A percentile compares a stretch with the other conserved stretches of the same genome.
phyloP scores from a whole-genome alignment of 164 flowering plant species.

The Annona squamosa region DNA sequence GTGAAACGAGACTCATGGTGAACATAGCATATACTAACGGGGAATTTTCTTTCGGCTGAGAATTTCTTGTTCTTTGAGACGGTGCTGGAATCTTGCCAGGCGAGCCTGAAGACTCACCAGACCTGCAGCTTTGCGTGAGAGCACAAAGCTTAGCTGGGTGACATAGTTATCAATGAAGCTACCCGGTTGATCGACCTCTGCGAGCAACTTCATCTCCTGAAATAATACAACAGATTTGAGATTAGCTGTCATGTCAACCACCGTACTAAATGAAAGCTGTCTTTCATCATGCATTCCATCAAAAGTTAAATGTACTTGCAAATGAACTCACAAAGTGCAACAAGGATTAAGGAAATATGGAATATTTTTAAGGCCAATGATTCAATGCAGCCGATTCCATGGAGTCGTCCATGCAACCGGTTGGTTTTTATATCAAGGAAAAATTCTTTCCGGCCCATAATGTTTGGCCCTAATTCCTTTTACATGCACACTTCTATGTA shows the following conservation, averaged over 20 bases:
- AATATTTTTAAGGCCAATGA: too few species aligned
- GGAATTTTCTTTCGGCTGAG: conserved; percentile 83
- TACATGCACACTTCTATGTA: too few species aligned
- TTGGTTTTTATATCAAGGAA: too few species aligned
- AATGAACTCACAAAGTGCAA: too few species aligned
- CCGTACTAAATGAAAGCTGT: not conserved
- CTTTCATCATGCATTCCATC: not conserved
- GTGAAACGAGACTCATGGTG: not conserved
- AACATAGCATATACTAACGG: conserved; percentile 24
- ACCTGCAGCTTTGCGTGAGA: conserved; percentile 91
- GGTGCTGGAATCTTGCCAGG: conserved; percentile 91
- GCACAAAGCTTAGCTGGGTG: conserved; percentile 81
- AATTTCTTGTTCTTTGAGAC: conserved; percentile 90
- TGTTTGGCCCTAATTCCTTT: too few species aligned
- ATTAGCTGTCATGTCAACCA: not conserved
- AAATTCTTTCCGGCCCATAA: too few species aligned
- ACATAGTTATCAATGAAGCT: conserved; percentile 91
- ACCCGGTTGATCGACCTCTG: conserved; percentile 97
- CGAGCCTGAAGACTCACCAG: conserved; percentile 95
- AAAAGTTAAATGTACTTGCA: too few species aligned
- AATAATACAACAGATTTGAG: not conserved
- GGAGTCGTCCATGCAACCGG: too few species aligned
- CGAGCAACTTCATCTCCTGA: conserved; percentile 95
- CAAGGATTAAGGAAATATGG: too few species aligned
- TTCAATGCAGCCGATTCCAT: too few species aligned